Base-by-base conservation (phyloP, 2,329 filamentous ascomycete genomes). In the Apiospora marii region DNA sequence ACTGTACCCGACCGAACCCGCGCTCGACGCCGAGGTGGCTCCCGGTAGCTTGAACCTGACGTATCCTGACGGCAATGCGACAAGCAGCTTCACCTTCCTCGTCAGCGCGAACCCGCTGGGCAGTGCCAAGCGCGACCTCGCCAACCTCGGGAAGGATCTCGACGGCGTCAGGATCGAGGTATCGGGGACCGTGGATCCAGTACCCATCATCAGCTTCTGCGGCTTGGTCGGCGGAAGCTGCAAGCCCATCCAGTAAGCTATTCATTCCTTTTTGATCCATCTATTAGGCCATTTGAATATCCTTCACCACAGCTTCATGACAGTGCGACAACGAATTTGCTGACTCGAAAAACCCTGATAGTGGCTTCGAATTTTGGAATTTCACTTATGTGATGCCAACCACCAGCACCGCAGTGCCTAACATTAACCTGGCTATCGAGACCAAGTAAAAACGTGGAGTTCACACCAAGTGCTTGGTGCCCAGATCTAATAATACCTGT, bases 1-100 rank as follows among this genome's bases (percentile, higher is more conserved):
- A 7, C 76, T 82, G 46, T 81, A 82, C 74, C 77, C 83, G 1
- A 81, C 79, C 0, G 82, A 85, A 73, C 74, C 78, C 5, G 79
- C 80, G 4, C 74, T 85, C 16, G 75, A 80, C 51, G 81, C 82
- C 0, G 78, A 79, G 22, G 82, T 81, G 0, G 77, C 79, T 5
- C 80, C 81, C 0, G 73, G 79, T 22, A 73, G 71, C 0, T 74
- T 89, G 24, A 82, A 84, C 19, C 76, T 88, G 10, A 83, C 83
- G 0, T 88, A 88, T 72, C 86, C 87, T 0, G 71, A 76, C 13
- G 85, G 84, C 1, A 86, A 85, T 64, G 72, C 77, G 4, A 79
- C 76, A 1, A 84, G 81, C 48, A 80, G 48, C 16, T 86, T 86
- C 76, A 82, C 79, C 4, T 82, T 86, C 70, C 71, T 85, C 8